Conservation (phyloP, 2,329 filamentous ascomycete species). For the Aotearoamyces nothofagi region DNA sequence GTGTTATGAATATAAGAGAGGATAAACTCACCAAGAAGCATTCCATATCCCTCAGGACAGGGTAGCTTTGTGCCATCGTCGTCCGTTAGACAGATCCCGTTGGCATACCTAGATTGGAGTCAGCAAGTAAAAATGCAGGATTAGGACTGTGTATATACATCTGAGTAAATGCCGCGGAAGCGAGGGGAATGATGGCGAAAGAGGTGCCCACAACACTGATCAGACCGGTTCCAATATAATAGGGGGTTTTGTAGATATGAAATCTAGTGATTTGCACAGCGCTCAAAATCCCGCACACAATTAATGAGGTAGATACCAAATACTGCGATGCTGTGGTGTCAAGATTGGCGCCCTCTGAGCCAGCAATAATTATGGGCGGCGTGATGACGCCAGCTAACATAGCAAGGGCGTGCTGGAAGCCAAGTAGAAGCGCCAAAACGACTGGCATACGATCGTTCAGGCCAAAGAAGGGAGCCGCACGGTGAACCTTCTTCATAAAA, state of each 20-base stretch:
- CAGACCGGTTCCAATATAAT: constrained; percentile 64
- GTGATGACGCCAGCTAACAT: constrained; percentile 68
- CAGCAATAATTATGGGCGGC: constrained; percentile 58
- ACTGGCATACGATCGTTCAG: constrained; percentile 67
- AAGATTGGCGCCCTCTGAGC: constrained; percentile 41
- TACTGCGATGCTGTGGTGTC: constrained; percentile 49
- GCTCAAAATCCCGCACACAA: constrained; percentile 64
- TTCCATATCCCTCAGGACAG: constrained; percentile 64
- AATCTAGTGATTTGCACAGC: constrained; percentile 66
- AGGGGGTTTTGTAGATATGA: constrained; percentile 54
- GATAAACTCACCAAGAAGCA: constrained; percentile 61
- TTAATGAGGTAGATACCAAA: constrained; percentile 62
- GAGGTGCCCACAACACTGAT: constrained; percentile 70
- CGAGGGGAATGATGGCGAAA: constrained; percentile 62
- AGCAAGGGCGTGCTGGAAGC: constrained; percentile 64
- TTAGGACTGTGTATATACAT: constrained; percentile 46
- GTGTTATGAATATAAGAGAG: too few species aligned
- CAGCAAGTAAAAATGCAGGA: too few species aligned
- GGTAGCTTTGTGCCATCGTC: constrained; percentile 50
- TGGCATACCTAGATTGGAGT: constrained; percentile 21
- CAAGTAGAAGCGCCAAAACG: constrained; percentile 56
- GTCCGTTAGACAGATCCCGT: constrained; percentile 48
- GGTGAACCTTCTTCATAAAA: constrained; percentile 51
- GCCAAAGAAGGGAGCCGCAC: constrained; percentile 68
- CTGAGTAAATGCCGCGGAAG: constrained; percentile 54